Evolutionary conservation across 1,284 basidiomycete species (phyloP).

Genomic region (Pterulicium gracile): DNA sequence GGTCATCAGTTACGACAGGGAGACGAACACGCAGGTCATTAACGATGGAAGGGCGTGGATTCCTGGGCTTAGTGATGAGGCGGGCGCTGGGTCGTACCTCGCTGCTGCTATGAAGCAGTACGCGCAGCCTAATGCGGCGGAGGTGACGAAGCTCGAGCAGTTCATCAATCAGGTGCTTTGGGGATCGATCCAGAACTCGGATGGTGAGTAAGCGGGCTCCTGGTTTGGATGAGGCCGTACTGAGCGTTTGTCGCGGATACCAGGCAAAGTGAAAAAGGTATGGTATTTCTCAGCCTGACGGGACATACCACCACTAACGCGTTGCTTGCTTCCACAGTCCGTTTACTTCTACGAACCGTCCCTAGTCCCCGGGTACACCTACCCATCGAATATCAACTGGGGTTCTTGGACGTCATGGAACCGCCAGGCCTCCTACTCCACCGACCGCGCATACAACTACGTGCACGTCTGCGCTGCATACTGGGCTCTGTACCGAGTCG

Average conservation of each 20-base stretch:
- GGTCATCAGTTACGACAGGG: conserved; percentile 44
- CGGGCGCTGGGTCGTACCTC: conserved; percentile 47
- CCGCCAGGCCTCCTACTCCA: conserved; percentile 34
- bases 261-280: too few species aligned
- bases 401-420: conserved; percentile 53
- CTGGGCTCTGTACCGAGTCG: conserved; percentile 48
- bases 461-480: conserved; percentile 47
- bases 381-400: conserved; percentile 40
- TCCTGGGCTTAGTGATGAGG: conserved; percentile 47
- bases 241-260: background rate
- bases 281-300: background rate
- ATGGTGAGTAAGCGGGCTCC: conserved; percentile 23
- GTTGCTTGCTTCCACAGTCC: conserved; percentile 21
- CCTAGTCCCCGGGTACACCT: conserved; percentile 33
- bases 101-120: conserved; percentile 47
- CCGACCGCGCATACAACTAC: conserved; percentile 48
- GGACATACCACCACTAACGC: background rate
- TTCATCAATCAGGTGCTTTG: conserved; percentile 37
- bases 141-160: conserved; percentile 41
- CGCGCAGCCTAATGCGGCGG: conserved; percentile 38
- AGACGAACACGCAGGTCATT: conserved; percentile 35
- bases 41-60: conserved; percentile 39
- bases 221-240: too few species aligned
- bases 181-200: conserved; percentile 40
- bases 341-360: conserved; percentile 44